Conservation (phyloP, 306 rosid species). For the Fragaria vesca region DNA sequence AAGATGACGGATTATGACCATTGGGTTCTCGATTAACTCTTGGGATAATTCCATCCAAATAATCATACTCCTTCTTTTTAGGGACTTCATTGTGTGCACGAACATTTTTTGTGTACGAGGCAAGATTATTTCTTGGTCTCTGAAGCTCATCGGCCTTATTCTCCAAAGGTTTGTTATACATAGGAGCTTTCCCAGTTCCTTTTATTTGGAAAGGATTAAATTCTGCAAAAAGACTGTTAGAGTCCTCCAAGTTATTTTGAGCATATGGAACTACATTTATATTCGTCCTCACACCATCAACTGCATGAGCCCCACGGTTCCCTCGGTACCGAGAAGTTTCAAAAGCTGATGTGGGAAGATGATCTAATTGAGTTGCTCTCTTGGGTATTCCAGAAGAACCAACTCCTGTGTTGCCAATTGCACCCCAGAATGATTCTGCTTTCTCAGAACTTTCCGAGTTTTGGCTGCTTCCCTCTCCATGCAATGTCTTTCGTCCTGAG, state of each 20-base stretch:
- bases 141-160: constrained; percentile 62
- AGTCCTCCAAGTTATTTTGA: constrained; percentile 61
- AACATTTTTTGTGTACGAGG: constrained; percentile 51
- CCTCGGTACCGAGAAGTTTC: constrained; percentile 65
- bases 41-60: constrained; percentile 36
- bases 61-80: constrained; percentile 48
- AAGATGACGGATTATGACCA: constrained; percentile 53
- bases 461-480: constrained; percentile 81
- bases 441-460: constrained; percentile 50
- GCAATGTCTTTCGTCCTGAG: constrained; percentile 46
- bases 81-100: constrained; percentile 78
- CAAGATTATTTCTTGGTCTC: constrained; percentile 42
- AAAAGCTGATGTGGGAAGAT: constrained; percentile 45
- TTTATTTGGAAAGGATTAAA: constrained; percentile 88
- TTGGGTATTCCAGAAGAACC: constrained; percentile 49
- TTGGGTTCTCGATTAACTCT: constrained; percentile 54
- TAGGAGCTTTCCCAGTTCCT: constrained; percentile 74
- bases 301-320: constrained; percentile 60
- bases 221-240: constrained; percentile 79
- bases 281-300: constrained; percentile 73
- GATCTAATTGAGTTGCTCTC: constrained; percentile 41
- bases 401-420: constrained; percentile 40
- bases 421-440: constrained; percentile 45
- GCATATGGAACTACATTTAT: constrained; percentile 78
- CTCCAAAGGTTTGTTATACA: constrained; percentile 57